Evolutionary conservation across 139 green algal genomes (phyloP).

Genomic region (Dunaliella primolecta): DNA sequence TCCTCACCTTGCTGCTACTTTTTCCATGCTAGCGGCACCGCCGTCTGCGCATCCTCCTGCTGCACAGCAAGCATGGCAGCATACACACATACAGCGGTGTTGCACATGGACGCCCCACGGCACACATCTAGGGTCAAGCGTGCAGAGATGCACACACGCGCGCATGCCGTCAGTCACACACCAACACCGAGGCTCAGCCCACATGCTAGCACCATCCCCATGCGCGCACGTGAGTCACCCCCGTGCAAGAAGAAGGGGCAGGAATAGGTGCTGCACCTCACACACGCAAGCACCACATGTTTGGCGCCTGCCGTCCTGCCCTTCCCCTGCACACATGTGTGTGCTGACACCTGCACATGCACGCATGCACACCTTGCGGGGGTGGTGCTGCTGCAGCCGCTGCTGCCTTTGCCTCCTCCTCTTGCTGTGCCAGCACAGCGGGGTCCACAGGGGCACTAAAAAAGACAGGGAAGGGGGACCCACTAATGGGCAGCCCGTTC

Average conservation of each 20-base stretch:
- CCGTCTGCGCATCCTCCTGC: constrained; percentile 9
- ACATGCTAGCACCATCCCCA: too few relatives aligned
- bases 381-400: too few relatives aligned
- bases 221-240: too few relatives aligned
- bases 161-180: too few relatives aligned
- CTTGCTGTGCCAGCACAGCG: not conserved
- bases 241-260: too few relatives aligned
- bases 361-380: not conserved
- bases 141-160: not conserved
- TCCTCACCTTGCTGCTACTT: too few relatives aligned
- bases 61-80: constrained; percentile 21
- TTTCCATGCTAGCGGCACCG: not conserved
- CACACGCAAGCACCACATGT: too few relatives aligned
- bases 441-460: constrained; percentile 64
- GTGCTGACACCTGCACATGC: too few relatives aligned
- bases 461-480: constrained; percentile 87
- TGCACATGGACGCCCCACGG: constrained; percentile 19
- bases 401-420: not conserved
- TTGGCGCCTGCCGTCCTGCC: too few relatives aligned
- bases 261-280: too few relatives aligned
- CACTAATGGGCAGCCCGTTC: constrained; percentile 72
- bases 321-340: too few relatives aligned
- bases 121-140: constrained; percentile 14
- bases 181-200: too few relatives aligned
- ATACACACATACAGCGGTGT: constrained; percentile 17